Evolutionary conservation across 345 rosid genomes (phyloP).

Genomic region (Salix viminalis): DNA sequence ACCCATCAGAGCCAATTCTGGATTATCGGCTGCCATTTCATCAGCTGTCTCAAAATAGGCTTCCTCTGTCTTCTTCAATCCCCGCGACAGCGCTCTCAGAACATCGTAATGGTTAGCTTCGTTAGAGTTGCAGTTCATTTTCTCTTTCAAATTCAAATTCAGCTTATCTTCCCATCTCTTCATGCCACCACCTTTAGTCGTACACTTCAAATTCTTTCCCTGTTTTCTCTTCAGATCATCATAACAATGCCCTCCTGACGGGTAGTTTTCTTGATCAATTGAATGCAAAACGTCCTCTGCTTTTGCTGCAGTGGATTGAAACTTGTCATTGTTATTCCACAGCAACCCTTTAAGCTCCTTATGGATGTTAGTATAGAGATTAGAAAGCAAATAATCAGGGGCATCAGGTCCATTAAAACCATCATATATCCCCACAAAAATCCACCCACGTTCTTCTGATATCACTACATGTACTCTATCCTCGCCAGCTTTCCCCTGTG

Average conservation of each 20-base stretch:
- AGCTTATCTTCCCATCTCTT: conserved; percentile 56
- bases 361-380: conserved; percentile 58
- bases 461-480: conserved; percentile 85
- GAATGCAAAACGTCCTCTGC: not conserved
- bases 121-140: conserved; percentile 24
- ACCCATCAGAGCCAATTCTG: conserved; percentile 89
- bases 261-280: not conserved
- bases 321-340: conserved; percentile 34
- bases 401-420: conserved; percentile 96
- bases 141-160: conserved; percentile 71
- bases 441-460: conserved; percentile 83
- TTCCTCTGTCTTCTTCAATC: conserved; percentile 68
- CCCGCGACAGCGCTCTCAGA: conserved; percentile 55
- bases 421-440: conserved; percentile 88
- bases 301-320: conserved; percentile 16
- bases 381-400: conserved; percentile 68
- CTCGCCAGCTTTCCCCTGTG: conserved; percentile 96
- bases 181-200: conserved; percentile 70
- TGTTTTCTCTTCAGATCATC: conserved; percentile 5
- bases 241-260: not conserved
- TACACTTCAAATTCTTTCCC: conserved; percentile 4
- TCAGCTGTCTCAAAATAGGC: conserved; percentile 56
- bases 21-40: conserved; percentile 60
- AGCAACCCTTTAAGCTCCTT: conserved; percentile 66
- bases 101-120: conserved; percentile 48